These are phyloP conservation scores for Saccharomycopsis javanensis DNA, from an alignment of 805 yeast genomes.

Conservation along the genomic window DNA sequence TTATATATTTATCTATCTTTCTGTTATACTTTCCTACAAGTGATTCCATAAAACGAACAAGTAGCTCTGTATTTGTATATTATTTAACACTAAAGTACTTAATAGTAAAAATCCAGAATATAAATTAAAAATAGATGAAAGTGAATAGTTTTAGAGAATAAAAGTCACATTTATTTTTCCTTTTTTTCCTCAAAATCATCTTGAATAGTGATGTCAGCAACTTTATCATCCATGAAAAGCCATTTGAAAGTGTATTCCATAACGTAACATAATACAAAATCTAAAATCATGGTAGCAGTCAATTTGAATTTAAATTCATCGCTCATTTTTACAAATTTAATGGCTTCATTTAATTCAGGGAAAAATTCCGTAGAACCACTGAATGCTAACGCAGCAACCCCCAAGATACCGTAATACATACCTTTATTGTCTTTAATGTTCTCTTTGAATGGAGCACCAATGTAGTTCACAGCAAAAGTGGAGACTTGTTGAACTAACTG, in stretches of 20 bases:
- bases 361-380: constrained; percentile 89
- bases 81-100: background rate
- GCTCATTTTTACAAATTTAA: constrained; percentile 86
- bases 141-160: background rate
- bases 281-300: constrained; percentile 62
- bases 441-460: constrained; percentile 94
- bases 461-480: constrained; percentile 95
- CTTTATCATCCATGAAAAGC: constrained; percentile 81
- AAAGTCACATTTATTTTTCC: background rate
- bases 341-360: constrained; percentile 88
- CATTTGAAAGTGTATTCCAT: constrained; percentile 75
- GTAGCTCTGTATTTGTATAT: background rate
- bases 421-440: constrained; percentile 84
- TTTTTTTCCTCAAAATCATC: background rate
- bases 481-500: constrained; percentile 96
- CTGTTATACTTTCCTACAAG: too few species aligned
- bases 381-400: constrained; percentile 81
- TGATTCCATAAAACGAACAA: background rate
- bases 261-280: constrained; percentile 65
- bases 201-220: constrained; percentile 73
- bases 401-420: constrained; percentile 90
- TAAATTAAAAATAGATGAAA: background rate
- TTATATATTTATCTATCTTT: too few species aligned
- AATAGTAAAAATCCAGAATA: background rate
- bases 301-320: constrained; percentile 64